Evolutionary conservation across 1,139 yeast genomes (phyloP).

Genomic region (Pichia sp.): DNA sequence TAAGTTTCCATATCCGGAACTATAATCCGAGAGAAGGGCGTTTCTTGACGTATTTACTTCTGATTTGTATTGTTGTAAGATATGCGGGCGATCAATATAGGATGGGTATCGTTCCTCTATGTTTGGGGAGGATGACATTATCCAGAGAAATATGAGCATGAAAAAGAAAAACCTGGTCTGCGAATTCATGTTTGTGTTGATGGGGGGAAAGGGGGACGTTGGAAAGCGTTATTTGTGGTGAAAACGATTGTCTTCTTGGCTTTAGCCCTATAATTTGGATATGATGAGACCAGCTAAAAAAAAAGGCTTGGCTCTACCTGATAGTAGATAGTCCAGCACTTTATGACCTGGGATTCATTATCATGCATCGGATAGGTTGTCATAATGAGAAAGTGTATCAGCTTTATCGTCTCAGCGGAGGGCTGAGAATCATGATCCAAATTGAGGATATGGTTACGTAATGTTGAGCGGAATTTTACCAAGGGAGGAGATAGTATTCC

Average conservation of each 20-base stretch:
- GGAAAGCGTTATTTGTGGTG: background rate
- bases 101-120: conserved; percentile 34
- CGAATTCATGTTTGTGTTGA: conserved; percentile 14
- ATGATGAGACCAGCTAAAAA: too few species aligned
- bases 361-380: background rate
- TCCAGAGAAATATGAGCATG: conserved; percentile 32
- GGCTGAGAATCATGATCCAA: background rate
- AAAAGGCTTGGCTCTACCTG: too few species aligned
- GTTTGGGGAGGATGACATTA: conserved; percentile 37
- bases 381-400: background rate
- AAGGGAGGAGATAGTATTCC: too few species aligned
- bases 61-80: conserved; percentile 31
- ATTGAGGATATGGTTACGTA: background rate
- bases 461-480: too few species aligned
- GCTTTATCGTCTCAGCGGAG: background rate
- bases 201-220: conserved; percentile 11
- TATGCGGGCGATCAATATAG: conserved; percentile 28
- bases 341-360: background rate
- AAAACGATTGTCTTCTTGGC: background rate
- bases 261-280: background rate
- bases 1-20: conserved; percentile 61
- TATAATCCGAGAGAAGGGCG: conserved; percentile 42
- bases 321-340: background rate
- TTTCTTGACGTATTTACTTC: conserved; percentile 34
- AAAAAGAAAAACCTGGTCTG: conserved; percentile 28